phyloP scores from a whole-genome alignment of 768 basidiomycete genomes.

The Amanita pseudoporphyria region DNA sequence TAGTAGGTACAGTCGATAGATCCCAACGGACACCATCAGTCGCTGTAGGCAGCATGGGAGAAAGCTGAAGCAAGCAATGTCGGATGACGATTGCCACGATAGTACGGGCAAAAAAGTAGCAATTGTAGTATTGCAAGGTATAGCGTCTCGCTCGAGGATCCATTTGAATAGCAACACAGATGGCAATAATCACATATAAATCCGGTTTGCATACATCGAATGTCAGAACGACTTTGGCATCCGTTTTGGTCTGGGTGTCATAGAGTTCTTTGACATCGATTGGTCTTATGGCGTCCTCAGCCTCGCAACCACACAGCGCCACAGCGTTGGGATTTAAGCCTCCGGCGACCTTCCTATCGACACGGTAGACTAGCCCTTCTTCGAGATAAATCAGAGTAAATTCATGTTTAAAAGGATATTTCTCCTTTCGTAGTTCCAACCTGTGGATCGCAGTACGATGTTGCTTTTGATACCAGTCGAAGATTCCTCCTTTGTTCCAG shows the following conservation, averaged over 20 bases:
- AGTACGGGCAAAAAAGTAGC: neutral
- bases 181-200: neutral
- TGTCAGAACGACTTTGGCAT: neutral
- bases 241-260: neutral
- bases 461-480: neutral
- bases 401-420: neutral
- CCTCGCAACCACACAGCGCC: neutral
- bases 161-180: neutral
- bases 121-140: neutral
- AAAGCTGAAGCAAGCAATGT: neutral
- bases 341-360: neutral
- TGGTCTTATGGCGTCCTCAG: neutral
- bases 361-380: neutral
- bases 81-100: neutral
- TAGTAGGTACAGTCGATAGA: neutral
- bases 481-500: neutral
- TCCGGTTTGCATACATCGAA: neutral
- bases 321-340: neutral
- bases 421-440: neutral
- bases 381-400: neutral
- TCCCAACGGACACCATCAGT: neutral
- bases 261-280: neutral
- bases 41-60: neutral
- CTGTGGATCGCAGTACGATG: neutral
- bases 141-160: neutral